A percentile compares a stretch with the other conserved stretches of the same genome.
These are phyloP conservation scores for Takakia lepidozioides DNA, from an alignment of 225 moss, liverwort and hornwort species.

Conservation along the genomic window DNA sequence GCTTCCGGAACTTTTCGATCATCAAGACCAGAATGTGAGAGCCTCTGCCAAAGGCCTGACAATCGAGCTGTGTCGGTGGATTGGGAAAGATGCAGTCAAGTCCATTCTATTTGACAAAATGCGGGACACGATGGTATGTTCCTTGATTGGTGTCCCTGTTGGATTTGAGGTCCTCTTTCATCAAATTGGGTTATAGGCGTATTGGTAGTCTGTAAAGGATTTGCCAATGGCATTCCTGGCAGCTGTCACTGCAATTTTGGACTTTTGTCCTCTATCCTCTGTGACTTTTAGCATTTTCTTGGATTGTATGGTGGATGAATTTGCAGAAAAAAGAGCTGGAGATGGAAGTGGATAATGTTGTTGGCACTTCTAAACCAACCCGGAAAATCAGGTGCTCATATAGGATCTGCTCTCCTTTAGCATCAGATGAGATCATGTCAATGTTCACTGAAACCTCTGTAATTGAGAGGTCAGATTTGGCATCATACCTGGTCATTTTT, in stretches of 20 bases:
- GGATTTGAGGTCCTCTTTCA: too few species aligned
- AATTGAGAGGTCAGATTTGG: too few species aligned
- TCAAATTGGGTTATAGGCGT: too few species aligned
- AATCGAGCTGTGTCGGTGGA: slow-evolving; percentile 98
- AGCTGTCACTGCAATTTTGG: too few species aligned
- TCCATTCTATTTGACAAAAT: slow-evolving; percentile 92
- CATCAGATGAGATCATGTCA: too few species aligned
- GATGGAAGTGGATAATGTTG: slow-evolving; percentile 78
- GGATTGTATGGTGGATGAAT: slow-evolving; percentile 4
- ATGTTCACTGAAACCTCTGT: too few species aligned
- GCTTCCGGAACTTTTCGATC: slow-evolving; percentile 94
- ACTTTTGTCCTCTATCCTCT: too few species aligned
- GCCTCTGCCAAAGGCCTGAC: slow-evolving; percentile 94
- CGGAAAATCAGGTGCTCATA: slow-evolving; percentile 64
- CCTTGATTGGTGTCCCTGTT: too few species aligned
- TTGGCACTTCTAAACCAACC: slow-evolving; percentile 64
- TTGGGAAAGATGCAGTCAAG: slow-evolving; percentile 92
- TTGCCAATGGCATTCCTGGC: too few species aligned
- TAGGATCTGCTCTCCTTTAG: too few species aligned
- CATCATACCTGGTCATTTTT: too few species aligned
- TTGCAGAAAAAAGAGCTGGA: slow-evolving; percentile 90
- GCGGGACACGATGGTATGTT: slow-evolving; percentile 86
- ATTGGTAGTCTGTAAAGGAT: too few species aligned
- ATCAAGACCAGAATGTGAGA: slow-evolving; percentile 92
- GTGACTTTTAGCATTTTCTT: background rate